Conservation (phyloP, 495 filamentous ascomycete genomes). For the Apiosordaria backusii region DNA sequence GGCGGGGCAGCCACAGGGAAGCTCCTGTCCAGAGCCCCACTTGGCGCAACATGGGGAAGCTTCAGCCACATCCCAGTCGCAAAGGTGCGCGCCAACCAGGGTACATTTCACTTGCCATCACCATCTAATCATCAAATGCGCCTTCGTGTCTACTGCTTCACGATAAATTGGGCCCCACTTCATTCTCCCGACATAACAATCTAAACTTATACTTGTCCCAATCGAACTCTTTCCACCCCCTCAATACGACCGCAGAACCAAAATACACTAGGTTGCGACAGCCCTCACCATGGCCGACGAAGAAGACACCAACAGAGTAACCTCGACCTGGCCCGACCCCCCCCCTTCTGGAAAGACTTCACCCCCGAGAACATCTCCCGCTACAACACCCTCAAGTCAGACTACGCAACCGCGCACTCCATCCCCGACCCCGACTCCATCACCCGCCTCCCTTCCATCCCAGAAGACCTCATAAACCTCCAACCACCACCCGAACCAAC, state of each 20-base stretch:
- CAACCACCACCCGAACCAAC: conserved; percentile 74
- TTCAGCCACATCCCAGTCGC: conserved; percentile 19
- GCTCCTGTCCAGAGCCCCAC: conserved; percentile 3
- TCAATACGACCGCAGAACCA: neutral
- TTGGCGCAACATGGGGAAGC: conserved; percentile 7
- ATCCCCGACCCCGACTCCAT: conserved; percentile 24
- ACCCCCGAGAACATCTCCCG: conserved; percentile 70
- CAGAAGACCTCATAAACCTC: conserved; percentile 71
- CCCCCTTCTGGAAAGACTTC: conserved; percentile 91
- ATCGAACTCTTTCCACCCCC: neutral
- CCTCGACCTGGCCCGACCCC: conserved; percentile 66
- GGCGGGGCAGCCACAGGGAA: conserved; percentile 3
- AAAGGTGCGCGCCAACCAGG: no score
- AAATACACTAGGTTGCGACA: neutral
- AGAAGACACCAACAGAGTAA: conserved; percentile 37
- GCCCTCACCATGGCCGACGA: conserved; percentile 32
- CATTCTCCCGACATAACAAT: neutral
- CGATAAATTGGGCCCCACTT: neutral
- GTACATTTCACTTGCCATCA: neutral
- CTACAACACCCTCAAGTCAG: conserved; percentile 51
- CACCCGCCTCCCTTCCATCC: conserved; percentile 53
- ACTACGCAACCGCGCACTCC: conserved; percentile 25
- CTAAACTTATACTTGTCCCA: no score
- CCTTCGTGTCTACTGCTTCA: neutral
- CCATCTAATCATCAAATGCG: neutral